Evolutionary conservation across 306 rosid species (phyloP).

Genomic region (Delonix regia): DNA sequence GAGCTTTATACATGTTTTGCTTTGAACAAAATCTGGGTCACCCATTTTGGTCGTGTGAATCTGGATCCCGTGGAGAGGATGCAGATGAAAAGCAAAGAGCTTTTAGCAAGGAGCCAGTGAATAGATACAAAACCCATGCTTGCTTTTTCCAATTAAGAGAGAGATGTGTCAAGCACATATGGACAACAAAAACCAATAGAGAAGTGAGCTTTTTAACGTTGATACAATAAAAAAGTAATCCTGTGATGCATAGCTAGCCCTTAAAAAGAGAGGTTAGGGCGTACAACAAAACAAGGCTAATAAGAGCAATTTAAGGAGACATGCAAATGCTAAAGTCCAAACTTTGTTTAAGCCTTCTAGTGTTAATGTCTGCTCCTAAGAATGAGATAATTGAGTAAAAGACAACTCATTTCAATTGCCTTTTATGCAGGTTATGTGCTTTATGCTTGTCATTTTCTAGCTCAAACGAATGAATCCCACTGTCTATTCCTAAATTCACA

Average conservation of each 20-base stretch:
- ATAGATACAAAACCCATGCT: slow-evolving; percentile 33
- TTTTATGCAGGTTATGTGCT: slow-evolving; percentile 32
- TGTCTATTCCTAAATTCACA: slow-evolving; percentile 27
- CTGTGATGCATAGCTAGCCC: slow-evolving; percentile 23
- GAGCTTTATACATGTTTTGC: slow-evolving; percentile 4
- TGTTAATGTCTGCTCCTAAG: slow-evolving; percentile 39
- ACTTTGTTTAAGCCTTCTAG: slow-evolving; percentile 44
- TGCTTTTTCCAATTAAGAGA: slow-evolving; percentile 41
- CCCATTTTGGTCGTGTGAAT: slow-evolving; percentile 56
- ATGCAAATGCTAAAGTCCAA: slow-evolving; percentile 59
- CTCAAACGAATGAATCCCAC: slow-evolving; percentile 45
- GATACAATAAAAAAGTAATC: slow-evolving; percentile 44
- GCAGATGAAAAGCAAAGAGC: slow-evolving; percentile 42
- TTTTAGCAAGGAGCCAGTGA: slow-evolving; percentile 52
- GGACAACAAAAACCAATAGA: slow-evolving; percentile 49
- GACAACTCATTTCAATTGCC: slow-evolving; percentile 45
- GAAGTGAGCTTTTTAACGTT: slow-evolving; percentile 38
- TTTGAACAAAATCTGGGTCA: slow-evolving; percentile 21
- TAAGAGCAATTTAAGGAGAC: slow-evolving; percentile 56
- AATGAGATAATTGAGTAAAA: slow-evolving; percentile 42
- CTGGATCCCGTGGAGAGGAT: slow-evolving; percentile 48
- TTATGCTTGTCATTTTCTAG: slow-evolving; percentile 54
- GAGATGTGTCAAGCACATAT: slow-evolving; percentile 57
- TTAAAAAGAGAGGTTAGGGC: slow-evolving; percentile 30
- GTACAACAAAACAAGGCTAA: slow-evolving; percentile 51